These are phyloP conservation scores for Mycena citricolor DNA, from an alignment of 1,284 basidiomycete genomes.

Conservation along the genomic window DNA sequence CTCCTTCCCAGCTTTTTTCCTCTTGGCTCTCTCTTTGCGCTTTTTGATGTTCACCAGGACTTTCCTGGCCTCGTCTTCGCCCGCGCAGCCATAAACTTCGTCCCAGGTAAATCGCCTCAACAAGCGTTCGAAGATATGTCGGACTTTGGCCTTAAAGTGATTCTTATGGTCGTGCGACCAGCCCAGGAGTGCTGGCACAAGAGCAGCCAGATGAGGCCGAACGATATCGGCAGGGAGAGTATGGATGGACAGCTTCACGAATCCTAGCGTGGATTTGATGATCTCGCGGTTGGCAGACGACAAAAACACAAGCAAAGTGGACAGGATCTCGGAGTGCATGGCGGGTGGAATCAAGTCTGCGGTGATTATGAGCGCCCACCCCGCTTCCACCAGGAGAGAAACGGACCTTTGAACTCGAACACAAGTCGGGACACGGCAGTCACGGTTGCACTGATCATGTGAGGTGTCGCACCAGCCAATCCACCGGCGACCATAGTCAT, in stretches of 20 bases:
- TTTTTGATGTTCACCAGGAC: constrained; percentile 91
- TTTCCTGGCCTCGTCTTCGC: constrained; percentile 73
- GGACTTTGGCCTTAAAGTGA: constrained; percentile 96
- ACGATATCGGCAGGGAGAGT: constrained; percentile 74
- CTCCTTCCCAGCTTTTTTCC: constrained; percentile 59
- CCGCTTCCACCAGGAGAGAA: no score
- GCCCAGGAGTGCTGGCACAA: constrained; percentile 84
- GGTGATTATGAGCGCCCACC: no score
- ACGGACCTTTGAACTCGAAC: constrained; percentile 92
- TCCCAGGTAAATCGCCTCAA: constrained; percentile 90
- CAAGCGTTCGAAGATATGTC: constrained; percentile 97
- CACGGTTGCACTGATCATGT: constrained; percentile 98
- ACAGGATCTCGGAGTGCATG: constrained; percentile 87
- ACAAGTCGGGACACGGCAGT: constrained; percentile 92
- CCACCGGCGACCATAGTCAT: constrained; percentile 98
- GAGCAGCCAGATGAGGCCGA: constrained; percentile 69
- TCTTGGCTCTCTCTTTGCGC: constrained; percentile 87
- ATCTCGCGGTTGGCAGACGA: constrained; percentile 95
- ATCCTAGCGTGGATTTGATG: constrained; percentile 94
- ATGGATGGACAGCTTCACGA: constrained; percentile 92
- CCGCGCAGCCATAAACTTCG: constrained; percentile 75
- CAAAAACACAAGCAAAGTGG: constrained; percentile 88
- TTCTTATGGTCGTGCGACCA: constrained; percentile 99
- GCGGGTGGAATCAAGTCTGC: constrained; percentile 69
- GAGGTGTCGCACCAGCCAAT: constrained; percentile 88